phyloP scores from a whole-genome alignment of 352 stramenopile species.

The Pythium utonaiense region DNA sequence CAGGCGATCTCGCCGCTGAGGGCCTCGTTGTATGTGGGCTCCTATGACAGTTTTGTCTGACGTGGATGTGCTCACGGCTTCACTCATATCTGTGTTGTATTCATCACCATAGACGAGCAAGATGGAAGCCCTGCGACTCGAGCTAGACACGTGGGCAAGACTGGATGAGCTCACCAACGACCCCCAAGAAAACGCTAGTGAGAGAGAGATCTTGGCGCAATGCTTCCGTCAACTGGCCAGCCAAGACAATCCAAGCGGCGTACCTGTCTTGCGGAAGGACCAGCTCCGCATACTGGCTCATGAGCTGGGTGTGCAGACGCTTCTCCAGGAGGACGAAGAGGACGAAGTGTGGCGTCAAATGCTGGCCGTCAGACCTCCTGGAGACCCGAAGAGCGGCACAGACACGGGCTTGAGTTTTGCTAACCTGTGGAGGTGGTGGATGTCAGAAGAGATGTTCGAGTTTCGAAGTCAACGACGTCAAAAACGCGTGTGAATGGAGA shows the following conservation, averaged over 20 bases:
- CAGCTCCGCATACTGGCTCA: slow-evolving; percentile 33
- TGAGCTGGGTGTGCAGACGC: slow-evolving; percentile 28
- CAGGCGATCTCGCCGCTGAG: slow-evolving; percentile 47
- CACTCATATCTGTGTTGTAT: too few relatives aligned
- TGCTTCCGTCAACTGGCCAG: slow-evolving; percentile 32
- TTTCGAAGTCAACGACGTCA: slow-evolving; percentile 3
- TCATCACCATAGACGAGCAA: slow-evolving; percentile 39
- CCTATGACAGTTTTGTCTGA: too few relatives aligned
- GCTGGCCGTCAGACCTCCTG: not conserved
- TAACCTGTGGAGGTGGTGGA: slow-evolving; percentile 56
- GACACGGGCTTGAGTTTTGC: slow-evolving; percentile 30
- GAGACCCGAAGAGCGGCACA: not conserved
- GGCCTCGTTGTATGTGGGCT: slow-evolving; percentile 29
- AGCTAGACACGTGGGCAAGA: slow-evolving; percentile 25
- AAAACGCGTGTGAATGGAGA: not conserved
- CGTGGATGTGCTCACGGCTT: not conserved
- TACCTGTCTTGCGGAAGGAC: slow-evolving; percentile 20
- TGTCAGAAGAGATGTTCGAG: slow-evolving; percentile 36
- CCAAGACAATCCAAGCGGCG: not conserved
- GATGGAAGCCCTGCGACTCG: slow-evolving; percentile 33
- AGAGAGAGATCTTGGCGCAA: slow-evolving; percentile 34
- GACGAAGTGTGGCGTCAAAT: slow-evolving; percentile 47
- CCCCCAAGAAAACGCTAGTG: slow-evolving; percentile 12
- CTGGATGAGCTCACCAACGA: slow-evolving; percentile 25
- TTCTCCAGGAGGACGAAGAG: slow-evolving; percentile 35